Percentiles rank a stretch among this genome's conserved stretches.
phyloP scores from a whole-genome alignment of 192 early-diverging fungal genomes.

The Coemansia sp. region DNA sequence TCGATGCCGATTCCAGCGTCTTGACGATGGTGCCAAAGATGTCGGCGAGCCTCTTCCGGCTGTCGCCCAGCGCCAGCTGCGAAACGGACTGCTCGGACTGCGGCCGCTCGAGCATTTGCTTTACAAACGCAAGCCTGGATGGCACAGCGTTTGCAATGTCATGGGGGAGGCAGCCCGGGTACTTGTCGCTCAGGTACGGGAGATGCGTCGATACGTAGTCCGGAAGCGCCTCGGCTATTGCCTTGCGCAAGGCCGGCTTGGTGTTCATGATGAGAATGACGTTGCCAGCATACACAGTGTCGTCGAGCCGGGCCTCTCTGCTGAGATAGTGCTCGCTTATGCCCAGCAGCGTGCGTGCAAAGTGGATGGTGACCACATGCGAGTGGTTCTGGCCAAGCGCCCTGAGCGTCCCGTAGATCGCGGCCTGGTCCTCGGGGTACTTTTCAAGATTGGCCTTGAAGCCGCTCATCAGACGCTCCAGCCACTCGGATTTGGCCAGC shows the following conservation, averaged over 20 bases:
- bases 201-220: slow-evolving; percentile 74
- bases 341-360: slow-evolving; percentile 62
- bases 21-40: slow-evolving; percentile 2
- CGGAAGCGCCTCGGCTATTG: slow-evolving; percentile 62
- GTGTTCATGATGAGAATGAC: slow-evolving; percentile 82
- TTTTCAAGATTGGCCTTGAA: slow-evolving; percentile 63
- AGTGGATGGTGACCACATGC: slow-evolving; percentile 25
- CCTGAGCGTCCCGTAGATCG: slow-evolving; percentile 67
- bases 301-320: slow-evolving; percentile 69
- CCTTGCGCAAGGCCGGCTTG: slow-evolving; percentile 47
- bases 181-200: slow-evolving; percentile 72
- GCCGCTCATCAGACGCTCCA: slow-evolving; percentile 58
- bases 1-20: background rate
- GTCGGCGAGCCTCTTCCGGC: background rate
- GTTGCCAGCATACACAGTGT: slow-evolving; percentile 67
- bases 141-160: slow-evolving; percentile 36
- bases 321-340: slow-evolving; percentile 69
- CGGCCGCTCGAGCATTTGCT: slow-evolving; percentile 39
- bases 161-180: slow-evolving; percentile 36
- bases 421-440: slow-evolving; percentile 69
- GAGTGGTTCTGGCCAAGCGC: slow-evolving; percentile 66
- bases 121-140: slow-evolving; percentile 15
- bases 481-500: slow-evolving; percentile 40
- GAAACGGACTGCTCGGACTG: slow-evolving; percentile 6
- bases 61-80: slow-evolving; percentile 11